Evolutionary conservation across 805 yeast species (phyloP).

Genomic region (Candida andamanensis): DNA sequence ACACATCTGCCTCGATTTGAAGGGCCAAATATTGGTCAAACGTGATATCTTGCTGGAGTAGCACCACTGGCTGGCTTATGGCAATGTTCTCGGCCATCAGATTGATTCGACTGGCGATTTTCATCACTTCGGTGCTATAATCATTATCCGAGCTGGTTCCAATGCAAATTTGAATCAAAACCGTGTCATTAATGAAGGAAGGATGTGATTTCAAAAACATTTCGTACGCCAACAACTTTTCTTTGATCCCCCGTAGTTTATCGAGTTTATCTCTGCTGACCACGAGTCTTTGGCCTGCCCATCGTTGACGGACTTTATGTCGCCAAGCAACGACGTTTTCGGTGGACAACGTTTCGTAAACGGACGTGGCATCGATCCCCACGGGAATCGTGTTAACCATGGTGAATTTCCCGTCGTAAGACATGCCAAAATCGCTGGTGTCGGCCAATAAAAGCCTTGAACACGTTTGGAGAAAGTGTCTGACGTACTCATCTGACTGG

Average conservation of each 20-base stretch:
- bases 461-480: conserved; percentile 90
- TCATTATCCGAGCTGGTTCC: conserved; percentile 52
- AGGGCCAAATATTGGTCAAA: conserved; percentile 88
- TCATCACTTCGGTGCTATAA: conserved; percentile 67
- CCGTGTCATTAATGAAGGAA: conserved; percentile 58
- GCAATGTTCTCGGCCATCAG: conserved; percentile 69
- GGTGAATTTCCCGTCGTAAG: conserved; percentile 54
- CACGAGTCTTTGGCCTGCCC: conserved; percentile 67
- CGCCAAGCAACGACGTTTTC: conserved; percentile 63
- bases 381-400: conserved; percentile 60
- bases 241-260: conserved; percentile 80
- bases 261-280: conserved; percentile 89
- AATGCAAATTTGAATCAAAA: conserved; percentile 77
- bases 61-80: conserved; percentile 73
- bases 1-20: conserved; percentile 78
- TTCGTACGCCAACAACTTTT: conserved; percentile 84
- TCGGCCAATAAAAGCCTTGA: conserved; percentile 81
- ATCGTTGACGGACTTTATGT: conserved; percentile 64
- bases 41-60: conserved; percentile 82
- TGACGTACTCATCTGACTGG: conserved; percentile 88
- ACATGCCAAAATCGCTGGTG: conserved; percentile 57
- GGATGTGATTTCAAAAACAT: conserved; percentile 70
- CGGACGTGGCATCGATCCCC: conserved; percentile 68
- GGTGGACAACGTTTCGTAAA: conserved; percentile 43
- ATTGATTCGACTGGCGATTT: conserved; percentile 82